phyloP scores from a whole-genome alignment of 345 rosid species.

The Heritiera littoralis region DNA sequence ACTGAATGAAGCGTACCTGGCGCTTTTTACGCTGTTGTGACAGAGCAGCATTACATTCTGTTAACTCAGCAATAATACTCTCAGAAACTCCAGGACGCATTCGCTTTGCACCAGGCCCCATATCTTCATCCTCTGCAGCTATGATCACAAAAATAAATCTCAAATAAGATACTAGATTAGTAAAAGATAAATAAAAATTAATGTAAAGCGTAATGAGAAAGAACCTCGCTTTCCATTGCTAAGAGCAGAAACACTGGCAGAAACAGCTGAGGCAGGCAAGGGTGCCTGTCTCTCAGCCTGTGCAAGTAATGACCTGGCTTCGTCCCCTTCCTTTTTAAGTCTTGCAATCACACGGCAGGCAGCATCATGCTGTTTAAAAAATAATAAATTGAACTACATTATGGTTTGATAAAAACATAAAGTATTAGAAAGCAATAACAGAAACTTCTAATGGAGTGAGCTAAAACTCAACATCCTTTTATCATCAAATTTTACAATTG shows the following conservation, averaged over 20 bases:
- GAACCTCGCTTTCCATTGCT: constrained; percentile 90
- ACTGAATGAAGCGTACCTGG: constrained; percentile 44
- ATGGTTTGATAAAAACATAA: neutral
- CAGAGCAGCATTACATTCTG: constrained; percentile 85
- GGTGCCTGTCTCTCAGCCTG: constrained; percentile 79
- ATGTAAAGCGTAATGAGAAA: constrained; percentile 17
- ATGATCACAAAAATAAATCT: constrained; percentile 23
- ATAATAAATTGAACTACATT: constrained; percentile 12
- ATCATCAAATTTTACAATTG: neutral
- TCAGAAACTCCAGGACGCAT: constrained; percentile 74
- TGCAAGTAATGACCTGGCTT: constrained; percentile 82
- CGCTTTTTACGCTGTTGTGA: constrained; percentile 89
- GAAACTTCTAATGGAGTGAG: neutral
- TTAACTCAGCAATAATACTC: constrained; percentile 61
- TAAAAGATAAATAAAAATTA: constrained; percentile 1
- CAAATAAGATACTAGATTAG: constrained; percentile 14
- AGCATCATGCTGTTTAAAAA: constrained; percentile 81
- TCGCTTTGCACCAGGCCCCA: constrained; percentile 54
- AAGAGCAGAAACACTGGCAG: constrained; percentile 49
- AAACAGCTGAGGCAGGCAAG: constrained; percentile 44
- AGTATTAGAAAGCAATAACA: neutral
- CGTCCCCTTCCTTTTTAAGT: constrained; percentile 91
- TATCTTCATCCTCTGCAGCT: constrained; percentile 56
- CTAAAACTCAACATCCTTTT: neutral
- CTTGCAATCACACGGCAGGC: constrained; percentile 99